phyloP scores from a whole-genome alignment of 768 basidiomycete species.

The Hericium erinaceus region DNA sequence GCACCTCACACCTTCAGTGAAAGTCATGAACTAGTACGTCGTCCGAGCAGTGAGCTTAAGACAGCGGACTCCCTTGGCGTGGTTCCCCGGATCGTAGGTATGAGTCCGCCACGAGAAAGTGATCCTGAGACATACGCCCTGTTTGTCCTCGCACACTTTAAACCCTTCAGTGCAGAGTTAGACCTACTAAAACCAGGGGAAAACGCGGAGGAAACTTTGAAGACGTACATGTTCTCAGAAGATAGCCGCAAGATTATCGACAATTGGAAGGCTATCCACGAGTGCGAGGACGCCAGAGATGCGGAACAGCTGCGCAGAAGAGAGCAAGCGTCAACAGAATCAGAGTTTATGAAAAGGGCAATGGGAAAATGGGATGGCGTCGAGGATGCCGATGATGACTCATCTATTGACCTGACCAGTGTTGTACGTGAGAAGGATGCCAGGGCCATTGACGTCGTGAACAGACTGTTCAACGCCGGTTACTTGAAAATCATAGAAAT shows the following conservation, averaged over 20 bases:
- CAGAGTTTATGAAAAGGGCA: background rate
- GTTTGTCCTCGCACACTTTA: constrained; percentile 18
- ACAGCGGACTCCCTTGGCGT: background rate
- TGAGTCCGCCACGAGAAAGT: constrained; percentile 4
- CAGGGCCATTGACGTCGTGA: background rate
- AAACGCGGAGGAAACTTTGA: background rate
- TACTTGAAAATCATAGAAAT: too few relatives aligned
- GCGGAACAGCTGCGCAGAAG: constrained; percentile 16
- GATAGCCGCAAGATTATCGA: constrained; percentile 11
- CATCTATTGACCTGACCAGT: background rate
- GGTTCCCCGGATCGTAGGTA: constrained; percentile 14
- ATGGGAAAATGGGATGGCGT: background rate
- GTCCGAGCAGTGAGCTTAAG: background rate
- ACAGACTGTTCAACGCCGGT: background rate
- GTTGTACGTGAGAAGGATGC: too few relatives aligned
- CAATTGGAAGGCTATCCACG: constrained; percentile 26
- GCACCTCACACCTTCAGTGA: constrained; percentile 5
- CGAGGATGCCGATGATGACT: background rate
- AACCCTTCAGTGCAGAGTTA: constrained; percentile 6
- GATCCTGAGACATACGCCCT: background rate
- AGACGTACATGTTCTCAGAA: background rate
- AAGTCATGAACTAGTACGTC: background rate
- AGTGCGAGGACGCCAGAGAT: constrained; percentile 26
- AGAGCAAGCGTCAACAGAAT: constrained; percentile 1
- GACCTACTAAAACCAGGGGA: too few relatives aligned